Base-by-base conservation (phyloP, 176 grass and related monocot genomes). In the Echinochloa phyllopogon region DNA sequence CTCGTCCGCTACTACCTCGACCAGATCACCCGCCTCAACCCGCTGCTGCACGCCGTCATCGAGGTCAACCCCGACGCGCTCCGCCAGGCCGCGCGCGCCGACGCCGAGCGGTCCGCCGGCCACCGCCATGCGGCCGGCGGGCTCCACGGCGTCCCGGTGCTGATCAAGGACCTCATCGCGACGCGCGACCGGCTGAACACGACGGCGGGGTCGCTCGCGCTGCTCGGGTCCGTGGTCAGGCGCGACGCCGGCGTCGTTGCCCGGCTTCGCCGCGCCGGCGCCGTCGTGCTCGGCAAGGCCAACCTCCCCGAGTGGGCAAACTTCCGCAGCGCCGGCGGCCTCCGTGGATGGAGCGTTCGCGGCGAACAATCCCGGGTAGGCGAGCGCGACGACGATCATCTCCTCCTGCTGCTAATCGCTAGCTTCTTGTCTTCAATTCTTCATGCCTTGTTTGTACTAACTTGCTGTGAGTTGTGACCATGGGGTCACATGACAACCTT, bases 131-230 rank as follows among this genome's bases (percentile, higher is more conserved):
- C 65, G 1, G 18, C 8, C n/a, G 63, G 59, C 9, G 63, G 36
- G 5, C 74, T 96, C 20, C 94, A 93, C 38, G 91, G 91, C 13
- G 77, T 96, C 37, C 86, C 94, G 0, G 67, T 93, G 3, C 78
- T 93, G 56, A 33, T 96, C 39, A 93, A 93, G 84, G 94, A 96
- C 79, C 79, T 77, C 61, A 93, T 93, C 60, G 81, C 61, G 25
- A 86, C 91, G 2, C 66, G 49, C 2, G 91, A 87, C 91, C 14
- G 71, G 74, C 84, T 96, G 29, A 96, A 91, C 89, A 91, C 94
- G 9, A 93, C 84, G 36, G 91, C 91, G 11, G 87, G 91, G 11
- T 96, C 94, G 0, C 37, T 93, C 7, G 91, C 87, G 42, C 70
- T 96, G 67, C 84, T 96, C n/a, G 91, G 94, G 2, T 87, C 94